Evolutionary conservation across 495 filamentous ascomycete genomes (phyloP).

Genomic region (Tetracladium setigerum): DNA sequence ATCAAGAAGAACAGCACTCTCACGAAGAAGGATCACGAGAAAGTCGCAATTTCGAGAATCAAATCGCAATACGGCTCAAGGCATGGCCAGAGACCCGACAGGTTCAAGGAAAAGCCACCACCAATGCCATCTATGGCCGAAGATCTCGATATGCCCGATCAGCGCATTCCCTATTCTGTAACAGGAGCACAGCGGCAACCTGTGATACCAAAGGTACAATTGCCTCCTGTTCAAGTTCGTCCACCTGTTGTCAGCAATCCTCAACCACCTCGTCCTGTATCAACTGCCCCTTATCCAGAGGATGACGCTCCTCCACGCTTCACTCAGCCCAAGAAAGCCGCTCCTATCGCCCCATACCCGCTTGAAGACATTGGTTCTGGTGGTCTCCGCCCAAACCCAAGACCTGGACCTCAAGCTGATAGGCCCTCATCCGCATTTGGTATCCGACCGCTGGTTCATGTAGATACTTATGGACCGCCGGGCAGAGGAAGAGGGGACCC

Average conservation of each 20-base stretch:
- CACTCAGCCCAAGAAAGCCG: conserved; percentile 16
- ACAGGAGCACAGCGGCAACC: neutral
- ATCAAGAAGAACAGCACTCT: conserved; percentile 80
- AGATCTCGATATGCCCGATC: conserved; percentile 65
- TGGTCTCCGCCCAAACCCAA: conserved; percentile 29
- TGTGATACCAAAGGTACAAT: conserved; percentile 38
- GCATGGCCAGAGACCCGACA: conserved; percentile 59
- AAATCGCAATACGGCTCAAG: conserved; percentile 89
- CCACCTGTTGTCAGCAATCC: conserved; percentile 18
- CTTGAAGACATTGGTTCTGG: conserved; percentile 28
- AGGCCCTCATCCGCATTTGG: conserved; percentile 63
- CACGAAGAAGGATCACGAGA: conserved; percentile 86
- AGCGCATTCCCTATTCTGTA: conserved; percentile 23
- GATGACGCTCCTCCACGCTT: conserved; percentile 43
- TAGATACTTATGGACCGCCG: conserved; percentile 9
- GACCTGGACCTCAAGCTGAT: conserved; percentile 36
- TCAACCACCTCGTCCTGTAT: conserved; percentile 30
- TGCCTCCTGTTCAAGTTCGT: conserved; percentile 24
- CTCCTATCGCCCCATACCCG: conserved; percentile 8
- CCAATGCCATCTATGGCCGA: conserved; percentile 48
- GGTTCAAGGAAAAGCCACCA: conserved; percentile 43
- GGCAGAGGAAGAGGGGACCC: neutral
- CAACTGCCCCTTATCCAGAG: conserved; percentile 60
- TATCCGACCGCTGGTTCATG: conserved; percentile 38
- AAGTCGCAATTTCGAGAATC: conserved; percentile 81